These are phyloP conservation scores for Hypoxylon rickii DNA, from an alignment of 495 filamentous ascomycete genomes.

Conservation along the genomic window DNA sequence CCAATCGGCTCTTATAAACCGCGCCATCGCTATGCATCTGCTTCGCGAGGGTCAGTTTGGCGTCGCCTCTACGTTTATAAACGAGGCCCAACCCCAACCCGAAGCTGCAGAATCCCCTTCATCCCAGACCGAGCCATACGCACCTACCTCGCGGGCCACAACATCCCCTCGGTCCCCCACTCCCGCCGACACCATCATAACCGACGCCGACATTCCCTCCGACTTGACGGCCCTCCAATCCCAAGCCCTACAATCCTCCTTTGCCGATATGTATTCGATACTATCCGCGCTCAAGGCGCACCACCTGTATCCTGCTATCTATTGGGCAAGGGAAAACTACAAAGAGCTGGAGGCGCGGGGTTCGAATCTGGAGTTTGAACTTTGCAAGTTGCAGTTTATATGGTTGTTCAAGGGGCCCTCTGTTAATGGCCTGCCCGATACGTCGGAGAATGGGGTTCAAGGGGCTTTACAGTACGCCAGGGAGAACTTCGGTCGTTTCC, in stretches of 20 bases:
- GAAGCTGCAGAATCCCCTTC: slow-evolving; percentile 4
- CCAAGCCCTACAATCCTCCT: slow-evolving; percentile 72
- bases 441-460: slow-evolving; percentile 41
- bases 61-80: slow-evolving; percentile 80
- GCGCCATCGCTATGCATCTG: slow-evolving; percentile 95
- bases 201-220: slow-evolving; percentile 29
- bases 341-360: slow-evolving; percentile 75
- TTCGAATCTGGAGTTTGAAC: slow-evolving; percentile 92
- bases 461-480: slow-evolving; percentile 76
- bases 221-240: slow-evolving; percentile 65
- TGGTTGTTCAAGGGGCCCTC: slow-evolving; percentile 69
- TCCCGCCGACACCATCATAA: slow-evolving; percentile 35
- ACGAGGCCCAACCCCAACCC: slow-evolving; percentile 55
- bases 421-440: slow-evolving; percentile 52
- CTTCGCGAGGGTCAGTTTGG: slow-evolving; percentile 91
- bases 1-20: slow-evolving; percentile 77
- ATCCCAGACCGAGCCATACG: not conserved
- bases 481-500: slow-evolving; percentile 58
- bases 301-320: slow-evolving; percentile 81
- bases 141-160: slow-evolving; percentile 14
- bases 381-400: slow-evolving; percentile 83
- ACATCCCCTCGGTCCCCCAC: slow-evolving; percentile 1
- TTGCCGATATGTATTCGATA: slow-evolving; percentile 88
- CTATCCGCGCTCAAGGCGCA: slow-evolving; percentile 72
- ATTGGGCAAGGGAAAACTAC: slow-evolving; percentile 78